Evolutionary conservation across 768 basidiomycete genomes (phyloP).

Genomic region (Gyrodon lividus): DNA sequence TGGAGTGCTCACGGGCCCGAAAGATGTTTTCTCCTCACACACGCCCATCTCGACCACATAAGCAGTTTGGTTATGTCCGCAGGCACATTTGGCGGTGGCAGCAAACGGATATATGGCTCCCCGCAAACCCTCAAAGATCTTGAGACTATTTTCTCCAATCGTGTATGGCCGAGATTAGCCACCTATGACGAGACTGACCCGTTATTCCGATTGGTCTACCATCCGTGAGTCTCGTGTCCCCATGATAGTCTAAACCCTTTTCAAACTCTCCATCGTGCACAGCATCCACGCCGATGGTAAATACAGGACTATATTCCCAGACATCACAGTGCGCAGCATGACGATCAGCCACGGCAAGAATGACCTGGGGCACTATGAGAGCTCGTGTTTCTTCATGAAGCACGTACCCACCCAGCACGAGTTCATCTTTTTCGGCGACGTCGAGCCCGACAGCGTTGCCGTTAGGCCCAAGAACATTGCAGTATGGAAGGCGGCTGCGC

Average conservation of each 20-base stretch:
- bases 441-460: slow-evolving; percentile 81
- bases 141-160: slow-evolving; percentile 70
- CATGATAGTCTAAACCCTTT: slow-evolving; percentile 3
- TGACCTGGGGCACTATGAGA: slow-evolving; percentile 58
- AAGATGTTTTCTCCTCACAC: slow-evolving; percentile 84
- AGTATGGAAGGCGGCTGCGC: slow-evolving; percentile 84
- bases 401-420: slow-evolving; percentile 61
- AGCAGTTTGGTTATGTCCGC: slow-evolving; percentile 80
- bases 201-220: slow-evolving; percentile 59
- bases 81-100: slow-evolving; percentile 63
- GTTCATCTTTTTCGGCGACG: slow-evolving; percentile 93
- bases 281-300: slow-evolving; percentile 53
- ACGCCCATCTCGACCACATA: slow-evolving; percentile 91
- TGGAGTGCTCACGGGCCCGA: slow-evolving; percentile 1
- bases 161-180: slow-evolving; percentile 85
- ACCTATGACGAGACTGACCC: slow-evolving; percentile 68
- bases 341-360: slow-evolving; percentile 73
- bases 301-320: slow-evolving; percentile 51
- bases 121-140: slow-evolving; percentile 64
- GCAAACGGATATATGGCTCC: slow-evolving; percentile 64
- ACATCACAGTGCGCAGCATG: slow-evolving; percentile 64
- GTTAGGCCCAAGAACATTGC: slow-evolving; percentile 55
- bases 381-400: slow-evolving; percentile 83
- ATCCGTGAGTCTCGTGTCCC: slow-evolving; percentile 46
- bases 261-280: slow-evolving; percentile 11